Evolutionary conservation across 148 eudicot genomes (phyloP), one percentile per base, ranked within the genome.

Genomic region (Fagopyrum esculentum): DNA sequence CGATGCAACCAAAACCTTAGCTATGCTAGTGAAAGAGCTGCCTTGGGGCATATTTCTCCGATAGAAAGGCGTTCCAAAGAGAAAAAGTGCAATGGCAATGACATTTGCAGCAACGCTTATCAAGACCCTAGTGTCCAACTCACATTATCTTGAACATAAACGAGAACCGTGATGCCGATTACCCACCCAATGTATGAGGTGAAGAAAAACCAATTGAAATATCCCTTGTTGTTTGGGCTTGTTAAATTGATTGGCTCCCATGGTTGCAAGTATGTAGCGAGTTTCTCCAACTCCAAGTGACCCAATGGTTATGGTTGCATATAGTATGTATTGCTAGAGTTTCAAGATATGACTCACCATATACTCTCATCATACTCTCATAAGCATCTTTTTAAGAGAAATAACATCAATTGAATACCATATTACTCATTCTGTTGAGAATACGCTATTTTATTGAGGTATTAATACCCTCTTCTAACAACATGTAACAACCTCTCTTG

Each of bases 1-100:
- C 8, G 71, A 46, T 9, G 88, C 88, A 52, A 87, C 88, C 30
- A 83, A 63, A 66, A 87, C 90, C 1, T 84, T 78, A 44, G 82
- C 84, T 29, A 87, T 80, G 84, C 88, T 84, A 43, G 76, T 74
- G 48, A 81, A 85, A 60, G 90, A 88, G 77, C 84, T 85, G 16
- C 86, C 85, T 75, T 83, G 77, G 45, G 74, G 75, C 71, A 76
- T 80, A 15, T 76, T 12, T 47, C 71, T 75, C 12, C 77, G 78
- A 57, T 87, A 87, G 3, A 82, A 46, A 8, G 44, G 76, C 35
- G 77, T 77, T 19, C 90, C 90, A 3, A 61, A 47, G 2, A 84
- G 15, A 70, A 87, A 83, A 13, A 87, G 76, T 17, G 68, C 48
- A 16, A 83, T 48, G 46, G 77, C 87, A 57, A 75, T 30, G 4